A percentile compares a stretch with the other conserved stretches of the same genome.
Conservation (phyloP, 495 filamentous ascomycete genomes). For the Hypomontagnella monticulosa region DNA sequence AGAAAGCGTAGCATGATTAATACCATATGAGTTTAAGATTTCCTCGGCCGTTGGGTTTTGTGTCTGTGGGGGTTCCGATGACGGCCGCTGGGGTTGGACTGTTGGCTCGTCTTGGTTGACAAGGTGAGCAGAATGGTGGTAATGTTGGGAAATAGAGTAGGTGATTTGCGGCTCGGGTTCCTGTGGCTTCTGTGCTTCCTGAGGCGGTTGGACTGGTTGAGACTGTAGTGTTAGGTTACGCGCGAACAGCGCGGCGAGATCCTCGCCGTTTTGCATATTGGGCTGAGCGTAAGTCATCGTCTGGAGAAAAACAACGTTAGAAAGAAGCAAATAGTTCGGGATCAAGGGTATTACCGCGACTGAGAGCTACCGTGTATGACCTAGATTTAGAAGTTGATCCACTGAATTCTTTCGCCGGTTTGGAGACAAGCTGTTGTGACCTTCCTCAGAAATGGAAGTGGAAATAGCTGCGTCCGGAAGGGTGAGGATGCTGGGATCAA, state of each 20-base stretch:
- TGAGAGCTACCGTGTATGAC: not conserved
- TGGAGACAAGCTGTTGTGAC: slow-evolving; percentile 8
- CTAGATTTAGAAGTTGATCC: not conserved
- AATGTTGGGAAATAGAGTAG: slow-evolving; percentile 79
- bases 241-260: slow-evolving; percentile 73
- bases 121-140: slow-evolving; percentile 74
- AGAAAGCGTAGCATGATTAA: slow-evolving; percentile 65
- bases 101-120: slow-evolving; percentile 45
- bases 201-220: slow-evolving; percentile 43
- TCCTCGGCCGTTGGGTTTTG: slow-evolving; percentile 56
- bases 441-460: slow-evolving; percentile 2
- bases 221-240: slow-evolving; percentile 68
- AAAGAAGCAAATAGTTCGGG: not conserved
- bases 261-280: slow-evolving; percentile 67
- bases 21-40: slow-evolving; percentile 59
- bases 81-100: slow-evolving; percentile 50
- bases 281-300: slow-evolving; percentile 51
- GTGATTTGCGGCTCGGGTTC: slow-evolving; percentile 54
- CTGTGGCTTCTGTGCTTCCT: slow-evolving; percentile 39
- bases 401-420: slow-evolving; percentile 15
- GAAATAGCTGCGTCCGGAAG: slow-evolving; percentile 27
- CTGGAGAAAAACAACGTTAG: slow-evolving; percentile 17
- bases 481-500: slow-evolving; percentile 28
- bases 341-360: slow-evolving; percentile 34
- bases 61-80: slow-evolving; percentile 59